Evolutionary conservation across 108 stramenopile species (phyloP), one percentile per base, ranked within the genome.

Genomic region (Nannochloropsis gaditana): DNA sequence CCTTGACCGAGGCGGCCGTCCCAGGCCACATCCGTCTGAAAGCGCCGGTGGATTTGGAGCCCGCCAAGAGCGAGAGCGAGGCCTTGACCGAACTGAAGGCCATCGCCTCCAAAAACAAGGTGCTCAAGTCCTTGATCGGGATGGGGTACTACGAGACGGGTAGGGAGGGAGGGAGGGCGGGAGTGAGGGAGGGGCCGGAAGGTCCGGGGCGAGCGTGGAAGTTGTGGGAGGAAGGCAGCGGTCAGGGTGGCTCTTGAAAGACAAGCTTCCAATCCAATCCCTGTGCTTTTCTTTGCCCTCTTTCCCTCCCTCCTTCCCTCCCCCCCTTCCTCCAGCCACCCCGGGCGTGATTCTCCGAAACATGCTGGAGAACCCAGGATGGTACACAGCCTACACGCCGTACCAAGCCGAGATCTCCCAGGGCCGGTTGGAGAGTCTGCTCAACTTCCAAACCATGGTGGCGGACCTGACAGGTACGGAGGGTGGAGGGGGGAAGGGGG

Each of bases 381-480:
- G 98, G 98, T 92, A 98, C 92, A 99, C 98, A 9, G 94, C 96
- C 43, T 98, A 98, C 92, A 99, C 97, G 15, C 99, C 99, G 31
- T 99, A 99, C 90, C 99, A 99, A 90, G 97, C 99, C 0, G 99
- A 99, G 90, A 99, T 99, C 85, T 94, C 96, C 1, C 99, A 99
- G 92, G 99, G 99, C 21, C 95, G 99, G 43, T 91, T 99, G 11
- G 96, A 98, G 92, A 97, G 97, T 93, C 92, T 99, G 45, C 93
- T 99, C 42, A 99, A 99, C 89, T 99, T 98, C 89, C 99, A 99
- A 90, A 99, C 99, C 5, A 86, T 99, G 45, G 96, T 97, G 45
- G 92, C 94, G n/a, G 97, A 98, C 90, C 90, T 99, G 83, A 99
- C 99, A 21, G 99, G 98, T 73, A 15, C 15, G 59, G 59, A 73